Conservation (phyloP, 495 filamentous ascomycete species). For the Chlorociboria aeruginascens region DNA sequence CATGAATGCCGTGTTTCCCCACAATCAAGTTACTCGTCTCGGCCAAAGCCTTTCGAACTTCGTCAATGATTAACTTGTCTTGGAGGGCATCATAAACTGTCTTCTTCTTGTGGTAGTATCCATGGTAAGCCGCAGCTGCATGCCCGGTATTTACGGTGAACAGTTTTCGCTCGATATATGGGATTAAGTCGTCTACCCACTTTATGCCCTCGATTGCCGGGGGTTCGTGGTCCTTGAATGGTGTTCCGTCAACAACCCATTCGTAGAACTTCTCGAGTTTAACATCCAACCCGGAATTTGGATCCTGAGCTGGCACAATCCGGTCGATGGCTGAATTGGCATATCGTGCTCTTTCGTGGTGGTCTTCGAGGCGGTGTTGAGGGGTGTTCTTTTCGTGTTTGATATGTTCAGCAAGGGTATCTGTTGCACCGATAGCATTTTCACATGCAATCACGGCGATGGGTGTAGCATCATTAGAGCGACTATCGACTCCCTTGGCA, state of each 20-base stretch:
- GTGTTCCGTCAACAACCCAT: conserved; percentile 85
- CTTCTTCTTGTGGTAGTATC: conserved; percentile 67
- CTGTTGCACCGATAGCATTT: conserved; percentile 89
- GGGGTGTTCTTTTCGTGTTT: conserved; percentile 56
- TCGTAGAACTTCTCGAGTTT: conserved; percentile 97
- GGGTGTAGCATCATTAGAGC: conserved; percentile 52
- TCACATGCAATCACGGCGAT: conserved; percentile 93
- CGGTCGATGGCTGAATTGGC: conserved; percentile 97
- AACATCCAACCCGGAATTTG: conserved; percentile 71
- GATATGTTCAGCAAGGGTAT: conserved; percentile 70
- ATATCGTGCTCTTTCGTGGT: conserved; percentile 60
- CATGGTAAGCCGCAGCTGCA: conserved; percentile 94
- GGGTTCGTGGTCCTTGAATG: conserved; percentile 53
- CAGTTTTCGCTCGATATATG: conserved; percentile 97
- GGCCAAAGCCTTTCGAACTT: conserved; percentile 61
- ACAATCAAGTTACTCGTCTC: conserved; percentile 81
- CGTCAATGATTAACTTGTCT: conserved; percentile 51
- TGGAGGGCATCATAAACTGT: conserved; percentile 78
- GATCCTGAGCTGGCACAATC: conserved; percentile 82
- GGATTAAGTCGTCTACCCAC: conserved; percentile 81
- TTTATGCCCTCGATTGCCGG: conserved; percentile 70
- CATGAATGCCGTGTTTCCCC: conserved; percentile 69
- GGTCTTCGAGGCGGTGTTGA: conserved; percentile 41
- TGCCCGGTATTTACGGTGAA: conserved; percentile 99
- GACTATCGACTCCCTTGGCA: conserved; percentile 75